These are phyloP conservation scores for Dioscorea zingiberensis DNA, from an alignment of 106 monocot genomes.

Conservation along the genomic window DNA sequence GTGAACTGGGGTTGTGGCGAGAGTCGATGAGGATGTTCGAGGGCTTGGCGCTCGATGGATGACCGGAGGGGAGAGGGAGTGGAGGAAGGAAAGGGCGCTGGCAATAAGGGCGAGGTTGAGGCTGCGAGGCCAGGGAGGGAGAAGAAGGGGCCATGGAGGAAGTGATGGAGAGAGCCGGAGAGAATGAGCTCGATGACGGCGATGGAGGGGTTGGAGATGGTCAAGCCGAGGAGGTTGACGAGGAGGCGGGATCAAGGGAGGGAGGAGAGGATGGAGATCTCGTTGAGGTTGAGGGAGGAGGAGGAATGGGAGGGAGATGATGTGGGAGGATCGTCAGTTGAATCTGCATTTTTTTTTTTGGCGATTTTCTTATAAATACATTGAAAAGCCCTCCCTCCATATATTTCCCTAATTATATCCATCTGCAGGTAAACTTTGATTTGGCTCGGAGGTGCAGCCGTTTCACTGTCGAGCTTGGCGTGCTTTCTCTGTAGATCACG, in stretches of 20 bases:
- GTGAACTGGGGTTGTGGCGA: slow-evolving; percentile 10
- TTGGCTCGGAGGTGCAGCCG: too few relatives aligned
- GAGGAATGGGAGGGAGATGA: too few relatives aligned
- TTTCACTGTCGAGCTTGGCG: too few relatives aligned
- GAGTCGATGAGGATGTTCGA: slow-evolving; percentile 34
- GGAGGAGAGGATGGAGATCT: slow-evolving; percentile 27
- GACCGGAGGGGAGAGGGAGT: slow-evolving; percentile 20
- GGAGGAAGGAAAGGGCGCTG: slow-evolving; percentile 16
- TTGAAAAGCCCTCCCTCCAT: too few relatives aligned
- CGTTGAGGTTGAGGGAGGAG: slow-evolving; percentile 7
- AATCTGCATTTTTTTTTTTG: too few relatives aligned
- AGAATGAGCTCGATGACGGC: slow-evolving; percentile 27
- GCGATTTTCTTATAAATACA: too few relatives aligned
- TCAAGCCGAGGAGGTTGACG: slow-evolving; percentile 25
- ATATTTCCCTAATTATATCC: too few relatives aligned
- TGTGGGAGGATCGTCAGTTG: too few relatives aligned
- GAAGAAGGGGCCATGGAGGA: slow-evolving; percentile 15
- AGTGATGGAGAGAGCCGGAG: slow-evolving; percentile 31
- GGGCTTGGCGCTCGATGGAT: slow-evolving; percentile 34
- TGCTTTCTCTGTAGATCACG: too few relatives aligned
- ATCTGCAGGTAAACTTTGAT: too few relatives aligned
- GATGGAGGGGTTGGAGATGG: neutral
- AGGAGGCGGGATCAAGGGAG: slow-evolving; percentile 8
- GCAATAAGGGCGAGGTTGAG: slow-evolving; percentile 16
- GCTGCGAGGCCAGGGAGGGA: slow-evolving; percentile 5